Conservation (phyloP, 1,284 basidiomycete genomes). For the Pisolithus thermaeus region DNA sequence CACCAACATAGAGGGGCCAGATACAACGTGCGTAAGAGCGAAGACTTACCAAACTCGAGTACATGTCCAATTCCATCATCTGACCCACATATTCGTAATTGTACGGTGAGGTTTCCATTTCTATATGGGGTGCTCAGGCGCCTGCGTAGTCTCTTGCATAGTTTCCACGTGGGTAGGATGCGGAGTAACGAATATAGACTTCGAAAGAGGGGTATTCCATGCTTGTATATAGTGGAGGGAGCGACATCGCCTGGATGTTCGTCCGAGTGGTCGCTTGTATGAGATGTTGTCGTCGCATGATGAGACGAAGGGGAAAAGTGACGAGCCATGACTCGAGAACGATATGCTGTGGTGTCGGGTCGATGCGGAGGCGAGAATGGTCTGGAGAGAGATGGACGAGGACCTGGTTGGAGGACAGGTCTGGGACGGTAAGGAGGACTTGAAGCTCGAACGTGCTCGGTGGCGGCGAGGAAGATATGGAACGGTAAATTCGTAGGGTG, state of each 20-base stretch:
- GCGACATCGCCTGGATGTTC: conserved; percentile 46
- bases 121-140: conserved; percentile 34
- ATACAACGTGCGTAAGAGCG: conserved; percentile 5
- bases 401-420: conserved; percentile 60
- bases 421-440: conserved; percentile 64
- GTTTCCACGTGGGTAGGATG: conserved; percentile 67
- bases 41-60: conserved; percentile 35
- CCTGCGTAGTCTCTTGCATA: conserved; percentile 55
- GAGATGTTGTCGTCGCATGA: background rate
- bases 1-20: background rate
- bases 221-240: conserved; percentile 76
- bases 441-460: conserved; percentile 51
- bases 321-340: conserved; percentile 70
- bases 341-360: conserved; percentile 60
- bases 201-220: conserved; percentile 72
- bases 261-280: conserved; percentile 13
- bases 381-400: conserved; percentile 59
- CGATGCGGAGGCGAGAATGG: conserved; percentile 54
- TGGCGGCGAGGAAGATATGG: conserved; percentile 42
- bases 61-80: conserved; percentile 29
- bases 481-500: conserved; percentile 54
- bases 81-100: conserved; percentile 41
- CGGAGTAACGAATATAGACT: conserved; percentile 67
- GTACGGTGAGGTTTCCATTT: conserved; percentile 47
- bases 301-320: conserved; percentile 35